These are phyloP conservation scores for Cordyceps tenuipes DNA, from an alignment of 2,329 filamentous ascomycete species.

Conservation along the genomic window DNA sequence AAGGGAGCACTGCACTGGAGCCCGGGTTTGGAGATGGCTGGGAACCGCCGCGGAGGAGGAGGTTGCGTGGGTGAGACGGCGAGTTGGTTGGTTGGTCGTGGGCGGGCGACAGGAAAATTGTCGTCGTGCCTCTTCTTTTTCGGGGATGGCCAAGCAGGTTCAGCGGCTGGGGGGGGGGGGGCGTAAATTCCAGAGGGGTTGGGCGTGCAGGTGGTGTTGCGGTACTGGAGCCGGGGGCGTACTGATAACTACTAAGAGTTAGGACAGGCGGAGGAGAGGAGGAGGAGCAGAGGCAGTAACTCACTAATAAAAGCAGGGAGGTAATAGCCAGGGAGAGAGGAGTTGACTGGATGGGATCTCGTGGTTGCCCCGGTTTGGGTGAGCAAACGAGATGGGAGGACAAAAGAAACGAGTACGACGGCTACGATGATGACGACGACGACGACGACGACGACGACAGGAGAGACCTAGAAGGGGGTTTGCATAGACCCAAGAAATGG, in stretches of 20 bases:
- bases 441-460: too few species aligned
- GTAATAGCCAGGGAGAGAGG: not conserved
- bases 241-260: too few species aligned
- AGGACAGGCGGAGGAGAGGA: not conserved
- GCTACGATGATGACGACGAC: too few species aligned
- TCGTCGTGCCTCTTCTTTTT: slow-evolving; percentile 9
- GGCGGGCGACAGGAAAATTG: not conserved
- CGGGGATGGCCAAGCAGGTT: not conserved
- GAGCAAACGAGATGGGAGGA: too few species aligned
- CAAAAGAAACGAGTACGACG: too few species aligned
- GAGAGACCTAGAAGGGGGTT: not conserved
- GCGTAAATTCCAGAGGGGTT: slow-evolving; percentile 11
- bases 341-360: not conserved
- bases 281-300: too few species aligned
- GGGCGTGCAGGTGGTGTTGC: not conserved
- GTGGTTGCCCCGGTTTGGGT: not conserved
- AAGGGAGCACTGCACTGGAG: not conserved
- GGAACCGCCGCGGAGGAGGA: slow-evolving; percentile 13
- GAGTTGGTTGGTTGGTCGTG: slow-evolving; percentile 1
- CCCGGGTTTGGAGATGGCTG: slow-evolving; percentile 36
- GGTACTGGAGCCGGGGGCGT: slow-evolving; percentile 4
- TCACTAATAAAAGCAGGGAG: too few species aligned
- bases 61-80: not conserved
- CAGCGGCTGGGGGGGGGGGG: not conserved
- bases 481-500: not conserved